A percentile compares a stretch with the other conserved stretches of the same genome.
These are phyloP conservation scores for Paramecium biaurelia DNA, from an alignment of 73 alveolate genomes.

Conservation along the genomic window DNA sequence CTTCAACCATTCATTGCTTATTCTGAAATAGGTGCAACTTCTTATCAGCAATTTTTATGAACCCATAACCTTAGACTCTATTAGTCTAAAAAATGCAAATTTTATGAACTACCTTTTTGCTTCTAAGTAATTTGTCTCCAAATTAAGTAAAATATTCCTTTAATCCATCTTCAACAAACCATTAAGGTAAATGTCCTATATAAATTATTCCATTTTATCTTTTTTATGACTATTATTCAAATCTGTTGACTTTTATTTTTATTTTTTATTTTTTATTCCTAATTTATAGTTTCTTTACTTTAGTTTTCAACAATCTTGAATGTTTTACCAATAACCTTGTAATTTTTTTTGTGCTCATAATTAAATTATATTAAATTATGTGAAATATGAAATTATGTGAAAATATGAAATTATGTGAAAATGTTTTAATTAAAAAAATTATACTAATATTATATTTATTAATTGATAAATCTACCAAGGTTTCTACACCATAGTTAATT, in stretches of 20 bases:
- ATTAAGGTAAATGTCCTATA: constrained; percentile 97
- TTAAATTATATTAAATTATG: neutral
- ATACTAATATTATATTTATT: no score
- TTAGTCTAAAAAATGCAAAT: constrained; percentile 71
- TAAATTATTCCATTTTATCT: constrained; percentile 69
- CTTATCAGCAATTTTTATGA: constrained; percentile 90
- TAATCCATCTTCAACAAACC: constrained; percentile 89
- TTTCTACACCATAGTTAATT: no score
- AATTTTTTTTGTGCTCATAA: constrained; percentile 16
- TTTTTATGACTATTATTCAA: neutral
- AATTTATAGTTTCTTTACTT: neutral
- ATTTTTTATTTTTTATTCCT: neutral
- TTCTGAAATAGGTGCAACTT: constrained; percentile 92
- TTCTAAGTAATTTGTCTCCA: constrained; percentile 87
- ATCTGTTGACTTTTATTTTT: constrained; percentile 3
- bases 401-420: no score
- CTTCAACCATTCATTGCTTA: constrained; percentile 85
- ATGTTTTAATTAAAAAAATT: no score
- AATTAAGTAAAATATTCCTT: constrained; percentile 91
- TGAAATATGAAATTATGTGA: no score
- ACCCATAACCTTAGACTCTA: constrained; percentile 96
- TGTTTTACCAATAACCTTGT: neutral
- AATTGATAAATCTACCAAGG: no score
- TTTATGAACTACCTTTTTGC: constrained; percentile 63
- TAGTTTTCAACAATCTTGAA: neutral